Evolutionary conservation across 2,329 filamentous ascomycete genomes (phyloP).

Genomic region (Mollisia scopiformis): DNA sequence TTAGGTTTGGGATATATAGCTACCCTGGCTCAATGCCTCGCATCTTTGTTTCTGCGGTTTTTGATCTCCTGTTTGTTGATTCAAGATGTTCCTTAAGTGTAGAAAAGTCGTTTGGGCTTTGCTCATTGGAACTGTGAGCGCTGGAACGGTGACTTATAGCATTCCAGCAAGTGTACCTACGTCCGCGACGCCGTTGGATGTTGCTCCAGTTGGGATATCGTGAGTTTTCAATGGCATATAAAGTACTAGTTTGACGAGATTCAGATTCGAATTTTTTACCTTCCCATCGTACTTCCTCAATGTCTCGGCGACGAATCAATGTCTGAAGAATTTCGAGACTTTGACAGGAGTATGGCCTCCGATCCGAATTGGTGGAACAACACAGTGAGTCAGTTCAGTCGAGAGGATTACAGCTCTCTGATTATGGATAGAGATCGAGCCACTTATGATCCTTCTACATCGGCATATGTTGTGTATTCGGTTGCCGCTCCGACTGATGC

Average conservation of each 20-base stretch:
- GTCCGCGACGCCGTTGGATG: slow-evolving; percentile 34
- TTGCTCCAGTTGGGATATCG: slow-evolving; percentile 50
- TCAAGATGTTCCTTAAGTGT: slow-evolving; percentile 15
- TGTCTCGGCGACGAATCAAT: slow-evolving; percentile 52
- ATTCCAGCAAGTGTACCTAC: slow-evolving; percentile 28
- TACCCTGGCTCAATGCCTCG: neutral
- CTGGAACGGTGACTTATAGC: slow-evolving; percentile 23
- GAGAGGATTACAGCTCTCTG: neutral
- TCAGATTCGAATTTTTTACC: slow-evolving; percentile 57
- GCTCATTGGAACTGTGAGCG: slow-evolving; percentile 13
- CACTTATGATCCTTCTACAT: slow-evolving; percentile 48
- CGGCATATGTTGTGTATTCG: slow-evolving; percentile 52
- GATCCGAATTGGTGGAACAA: slow-evolving; percentile 60
- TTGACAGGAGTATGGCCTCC: slow-evolving; percentile 55
- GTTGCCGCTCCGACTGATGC: slow-evolving; percentile 52
- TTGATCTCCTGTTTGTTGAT: neutral
- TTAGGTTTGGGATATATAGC: neutral
- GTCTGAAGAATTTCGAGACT: slow-evolving; percentile 53
- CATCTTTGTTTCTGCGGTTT: neutral
- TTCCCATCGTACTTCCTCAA: slow-evolving; percentile 58
- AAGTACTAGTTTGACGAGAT: neutral
- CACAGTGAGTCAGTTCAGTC: slow-evolving; percentile 42
- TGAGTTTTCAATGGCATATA: slow-evolving; percentile 32
- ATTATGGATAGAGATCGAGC: slow-evolving; percentile 48
- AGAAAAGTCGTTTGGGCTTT: slow-evolving; percentile 20